Evolutionary conservation across 306 rosid species (phyloP), one percentile per base, ranked within the genome.

Genomic region (Fragaria ananassa): DNA sequence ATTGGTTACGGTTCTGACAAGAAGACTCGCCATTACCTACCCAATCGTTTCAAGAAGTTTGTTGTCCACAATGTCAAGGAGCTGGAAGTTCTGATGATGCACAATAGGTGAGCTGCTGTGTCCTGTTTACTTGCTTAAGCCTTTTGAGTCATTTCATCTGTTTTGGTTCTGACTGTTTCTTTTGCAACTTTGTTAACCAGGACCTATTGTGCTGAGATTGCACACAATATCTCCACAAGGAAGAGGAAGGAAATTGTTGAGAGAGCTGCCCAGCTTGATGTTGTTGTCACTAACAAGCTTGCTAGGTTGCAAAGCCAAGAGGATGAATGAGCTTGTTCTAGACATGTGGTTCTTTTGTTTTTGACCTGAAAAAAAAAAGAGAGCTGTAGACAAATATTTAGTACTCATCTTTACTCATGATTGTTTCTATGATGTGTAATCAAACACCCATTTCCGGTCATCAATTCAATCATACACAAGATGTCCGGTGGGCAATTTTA

Each of bases 271-370:
- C 96, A 91, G 74, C 97, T 93, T 74, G 98, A 93, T 76, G 86
- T 91, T 75, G 96, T 91, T 74, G 96, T 91, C 45, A 91, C 97
- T 14, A 93, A 93, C 91, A 86, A 86, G 78, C 89, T 88, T n/a
- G 96, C 97, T 14, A 86, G 98, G 85, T 83, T 93, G 73, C 93
- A 93, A 15, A 89, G 98, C 85, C 98, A 89, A 72, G 97, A 91
- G 66, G 97, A 91, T 85, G 98, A 91, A 67, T 93, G 88, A 85
- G 70, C 74, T 71, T 45, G 37, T 41, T n/a, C 37, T 25, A 58
- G 39, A 44, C 13, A 25, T 29, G 23, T 57, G 56, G 29, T 3
- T 14, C 1, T 9, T 56, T 18, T 58, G 14, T 27, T 60, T 8
- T 44, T 21, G n/a, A 35, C 65, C 0, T 11, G 39, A 17, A 11